These are phyloP conservation scores for Paecilomyces fulvus DNA, from an alignment of 2,329 filamentous ascomycete species.

Conservation along the genomic window DNA sequence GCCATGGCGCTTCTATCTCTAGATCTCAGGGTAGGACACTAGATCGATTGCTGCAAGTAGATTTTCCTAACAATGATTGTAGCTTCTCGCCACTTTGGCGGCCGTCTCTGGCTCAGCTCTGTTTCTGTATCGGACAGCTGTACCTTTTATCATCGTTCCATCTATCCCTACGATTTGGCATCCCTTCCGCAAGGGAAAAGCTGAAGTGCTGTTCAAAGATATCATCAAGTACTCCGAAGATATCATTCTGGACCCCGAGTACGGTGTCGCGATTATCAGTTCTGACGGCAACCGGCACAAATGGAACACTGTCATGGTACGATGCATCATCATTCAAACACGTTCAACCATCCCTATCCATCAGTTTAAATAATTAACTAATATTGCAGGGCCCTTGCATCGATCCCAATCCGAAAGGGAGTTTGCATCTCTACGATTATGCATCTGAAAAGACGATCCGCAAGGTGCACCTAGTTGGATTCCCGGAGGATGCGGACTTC, in stretches of 20 bases:
- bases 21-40: background rate
- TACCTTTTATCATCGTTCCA: slow-evolving; percentile 6
- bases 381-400: slow-evolving; percentile 1
- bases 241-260: slow-evolving; percentile 8
- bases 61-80: background rate
- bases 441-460: slow-evolving; percentile 4
- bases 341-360: background rate
- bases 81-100: slow-evolving; percentile 4
- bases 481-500: slow-evolving; percentile 2
- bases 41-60: background rate
- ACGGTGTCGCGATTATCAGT: slow-evolving; percentile 9
- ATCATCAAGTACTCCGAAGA: slow-evolving; percentile 8
- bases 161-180: slow-evolving; percentile 9
- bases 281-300: slow-evolving; percentile 6
- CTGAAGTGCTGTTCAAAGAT: slow-evolving; percentile 9
- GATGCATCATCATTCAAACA: background rate
- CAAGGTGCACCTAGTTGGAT: slow-evolving; percentile 5
- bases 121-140: slow-evolving; percentile 4
- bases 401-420: slow-evolving; percentile 5
- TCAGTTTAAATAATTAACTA: background rate
- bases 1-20: background rate
- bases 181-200: slow-evolving; percentile 8
- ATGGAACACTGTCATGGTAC: slow-evolving; percentile 10
- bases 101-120: slow-evolving; percentile 1
- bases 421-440: slow-evolving; percentile 9